phyloP scores from a whole-genome alignment of 169 alveolate genomes.

The Eimeria tenella region DNA sequence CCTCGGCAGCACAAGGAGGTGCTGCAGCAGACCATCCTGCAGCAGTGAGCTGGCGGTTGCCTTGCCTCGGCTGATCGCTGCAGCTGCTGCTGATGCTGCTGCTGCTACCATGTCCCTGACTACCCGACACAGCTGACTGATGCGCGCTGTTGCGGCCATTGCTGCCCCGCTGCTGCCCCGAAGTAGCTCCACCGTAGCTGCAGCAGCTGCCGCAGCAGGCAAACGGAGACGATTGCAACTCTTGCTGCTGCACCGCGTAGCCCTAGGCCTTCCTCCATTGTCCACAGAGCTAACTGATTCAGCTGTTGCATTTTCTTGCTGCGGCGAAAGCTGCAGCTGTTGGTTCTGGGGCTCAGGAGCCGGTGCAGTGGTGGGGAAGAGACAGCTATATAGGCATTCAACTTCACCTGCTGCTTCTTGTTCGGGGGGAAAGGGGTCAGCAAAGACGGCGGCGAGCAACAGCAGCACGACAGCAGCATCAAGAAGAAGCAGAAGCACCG shows the following conservation, averaged over 20 bases:
- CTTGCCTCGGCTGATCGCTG: background rate
- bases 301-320: background rate
- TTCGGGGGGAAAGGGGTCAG: slow-evolving; percentile 35
- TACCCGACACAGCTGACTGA: background rate
- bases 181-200: background rate
- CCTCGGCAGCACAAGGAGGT: background rate
- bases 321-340: slow-evolving; percentile 9
- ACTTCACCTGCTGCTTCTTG: background rate
- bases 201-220: slow-evolving; percentile 61
- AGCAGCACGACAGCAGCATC: slow-evolving; percentile 26
- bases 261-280: background rate
- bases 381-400: slow-evolving; percentile 14
- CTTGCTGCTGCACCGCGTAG: background rate
- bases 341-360: background rate
- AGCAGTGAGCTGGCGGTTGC: background rate
- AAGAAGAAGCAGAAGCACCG: slow-evolving; percentile 2
- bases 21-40: slow-evolving; percentile 22
- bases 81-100: slow-evolving; percentile 26
- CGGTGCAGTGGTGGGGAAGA: background rate
- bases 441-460: slow-evolving; percentile 19
- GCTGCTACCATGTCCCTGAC: background rate
- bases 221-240: slow-evolving; percentile 6
- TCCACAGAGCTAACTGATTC: background rate
- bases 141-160: background rate
- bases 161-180: slow-evolving; percentile 57